Conservation (phyloP, 2,329 filamentous ascomycete species). For the Aspergillus sp. region DNA sequence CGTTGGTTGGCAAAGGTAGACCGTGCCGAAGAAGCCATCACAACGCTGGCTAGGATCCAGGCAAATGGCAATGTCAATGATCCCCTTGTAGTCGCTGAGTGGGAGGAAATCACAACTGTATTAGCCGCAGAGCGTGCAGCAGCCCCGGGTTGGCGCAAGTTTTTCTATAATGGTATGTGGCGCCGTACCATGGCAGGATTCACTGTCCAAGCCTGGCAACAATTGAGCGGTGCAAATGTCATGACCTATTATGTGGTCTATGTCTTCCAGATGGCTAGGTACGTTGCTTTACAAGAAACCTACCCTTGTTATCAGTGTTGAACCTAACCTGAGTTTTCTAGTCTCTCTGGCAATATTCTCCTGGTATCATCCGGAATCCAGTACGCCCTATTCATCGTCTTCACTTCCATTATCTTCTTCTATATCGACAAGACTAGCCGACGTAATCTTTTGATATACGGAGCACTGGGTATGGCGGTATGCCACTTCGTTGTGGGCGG, state of each 20-base stretch:
- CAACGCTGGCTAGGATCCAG: conserved; percentile 42
- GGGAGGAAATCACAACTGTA: conserved; percentile 42
- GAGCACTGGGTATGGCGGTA: conserved; percentile 21
- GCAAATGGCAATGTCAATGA: conserved; percentile 41
- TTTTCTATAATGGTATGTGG: conserved; percentile 55
- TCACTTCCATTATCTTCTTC: conserved; percentile 41
- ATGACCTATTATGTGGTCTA: conserved; percentile 36
- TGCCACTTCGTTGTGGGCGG: conserved; percentile 47
- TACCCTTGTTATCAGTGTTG: conserved; percentile 10
- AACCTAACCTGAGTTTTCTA: conserved; percentile 18
- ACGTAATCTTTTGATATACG: conserved; percentile 39
- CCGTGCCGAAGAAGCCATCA: conserved; percentile 23
- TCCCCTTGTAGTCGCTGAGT: conserved; percentile 45
- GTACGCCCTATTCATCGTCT: conserved; percentile 49
- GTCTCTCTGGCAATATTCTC: conserved; percentile 18
- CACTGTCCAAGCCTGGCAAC: conserved; percentile 55
- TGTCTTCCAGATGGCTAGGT: conserved; percentile 33
- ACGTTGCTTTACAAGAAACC: not conserved
- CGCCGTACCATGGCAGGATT: conserved; percentile 52
- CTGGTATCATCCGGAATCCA: conserved; percentile 50
- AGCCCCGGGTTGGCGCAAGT: conserved; percentile 38
- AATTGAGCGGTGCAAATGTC: conserved; percentile 39
- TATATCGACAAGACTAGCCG: conserved; percentile 44
- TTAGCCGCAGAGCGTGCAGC: conserved; percentile 38
- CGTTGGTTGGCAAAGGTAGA: too few species aligned